These are phyloP conservation scores for Leucaena leucocephala DNA, from an alignment of 306 rosid species.

Conservation along the genomic window DNA sequence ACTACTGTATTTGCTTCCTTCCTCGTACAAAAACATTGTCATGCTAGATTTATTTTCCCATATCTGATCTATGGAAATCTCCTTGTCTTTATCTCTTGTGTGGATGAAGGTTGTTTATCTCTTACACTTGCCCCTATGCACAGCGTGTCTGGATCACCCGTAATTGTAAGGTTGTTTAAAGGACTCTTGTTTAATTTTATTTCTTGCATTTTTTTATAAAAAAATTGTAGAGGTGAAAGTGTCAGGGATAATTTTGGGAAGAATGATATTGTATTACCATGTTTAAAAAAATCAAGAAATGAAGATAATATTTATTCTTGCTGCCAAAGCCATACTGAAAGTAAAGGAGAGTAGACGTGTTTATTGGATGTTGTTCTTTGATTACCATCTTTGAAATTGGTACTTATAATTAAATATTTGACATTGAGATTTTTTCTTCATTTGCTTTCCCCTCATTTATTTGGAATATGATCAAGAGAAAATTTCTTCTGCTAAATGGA, in stretches of 20 bases:
- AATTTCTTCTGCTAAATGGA: background rate
- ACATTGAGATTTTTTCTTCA: background rate
- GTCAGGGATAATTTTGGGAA: background rate
- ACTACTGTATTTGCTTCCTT: slow-evolving; percentile 5
- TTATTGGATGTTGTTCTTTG: background rate
- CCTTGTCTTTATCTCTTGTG: background rate
- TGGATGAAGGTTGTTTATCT: slow-evolving; percentile 73
- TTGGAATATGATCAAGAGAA: background rate
- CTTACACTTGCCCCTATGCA: slow-evolving; percentile 82
- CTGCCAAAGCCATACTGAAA: background rate
- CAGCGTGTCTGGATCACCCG: slow-evolving; percentile 89
- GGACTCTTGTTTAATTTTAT: background rate
- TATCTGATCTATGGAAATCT: slow-evolving; percentile 27
- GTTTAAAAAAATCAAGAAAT: background rate
- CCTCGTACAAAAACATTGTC: background rate
- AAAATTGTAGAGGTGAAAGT: background rate
- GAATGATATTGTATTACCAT: background rate
- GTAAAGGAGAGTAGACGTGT: background rate
- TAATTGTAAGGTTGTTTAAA: slow-evolving; percentile 67
- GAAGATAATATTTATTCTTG: background rate
- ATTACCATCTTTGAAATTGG: background rate
- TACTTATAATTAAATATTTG: background rate
- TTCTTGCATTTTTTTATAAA: background rate
- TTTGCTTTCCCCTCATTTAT: background rate
- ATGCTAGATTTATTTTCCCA: background rate